A percentile compares a stretch with the other conserved stretches of the same genome.
Conservation (phyloP, 768 basidiomycete species). For the Phanerochaete carnosa region DNA sequence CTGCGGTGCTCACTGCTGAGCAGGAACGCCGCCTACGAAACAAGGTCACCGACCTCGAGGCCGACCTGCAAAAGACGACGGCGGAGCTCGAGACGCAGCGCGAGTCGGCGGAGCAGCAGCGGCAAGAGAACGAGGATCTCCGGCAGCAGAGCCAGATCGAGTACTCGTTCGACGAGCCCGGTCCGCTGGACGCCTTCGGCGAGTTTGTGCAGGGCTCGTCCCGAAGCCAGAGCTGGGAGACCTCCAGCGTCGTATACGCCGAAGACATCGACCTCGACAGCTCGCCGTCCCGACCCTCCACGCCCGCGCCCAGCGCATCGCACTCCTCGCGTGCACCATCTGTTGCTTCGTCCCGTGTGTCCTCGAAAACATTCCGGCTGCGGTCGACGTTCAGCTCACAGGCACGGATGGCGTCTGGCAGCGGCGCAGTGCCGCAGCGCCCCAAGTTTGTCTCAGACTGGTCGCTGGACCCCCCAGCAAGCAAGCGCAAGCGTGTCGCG, state of each 20-base stretch:
- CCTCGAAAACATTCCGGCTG: neutral
- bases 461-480: neutral
- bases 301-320: too few species aligned
- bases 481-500: neutral
- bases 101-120: neutral
- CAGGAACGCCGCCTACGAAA: neutral
- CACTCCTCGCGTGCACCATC: neutral
- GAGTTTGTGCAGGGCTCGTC: neutral
- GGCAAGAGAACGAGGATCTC: neutral
- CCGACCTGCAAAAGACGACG: too few species aligned
- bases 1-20: neutral
- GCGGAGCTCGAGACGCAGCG: neutral
- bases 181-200: neutral
- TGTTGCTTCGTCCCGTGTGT: neutral
- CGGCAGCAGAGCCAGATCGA: neutral
- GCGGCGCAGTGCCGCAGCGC: neutral
- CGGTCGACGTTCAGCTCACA: too few species aligned
- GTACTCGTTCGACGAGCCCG: neutral
- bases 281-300: neutral
- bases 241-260: neutral
- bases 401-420: neutral
- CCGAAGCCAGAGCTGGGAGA: neutral
- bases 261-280: constrained; percentile 3
- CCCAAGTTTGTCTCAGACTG: neutral
- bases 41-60: neutral